Percentiles rank a stretch among this genome's conserved stretches.
phyloP scores from a whole-genome alignment of 768 basidiomycete genomes.

The Hericium rajendrae region DNA sequence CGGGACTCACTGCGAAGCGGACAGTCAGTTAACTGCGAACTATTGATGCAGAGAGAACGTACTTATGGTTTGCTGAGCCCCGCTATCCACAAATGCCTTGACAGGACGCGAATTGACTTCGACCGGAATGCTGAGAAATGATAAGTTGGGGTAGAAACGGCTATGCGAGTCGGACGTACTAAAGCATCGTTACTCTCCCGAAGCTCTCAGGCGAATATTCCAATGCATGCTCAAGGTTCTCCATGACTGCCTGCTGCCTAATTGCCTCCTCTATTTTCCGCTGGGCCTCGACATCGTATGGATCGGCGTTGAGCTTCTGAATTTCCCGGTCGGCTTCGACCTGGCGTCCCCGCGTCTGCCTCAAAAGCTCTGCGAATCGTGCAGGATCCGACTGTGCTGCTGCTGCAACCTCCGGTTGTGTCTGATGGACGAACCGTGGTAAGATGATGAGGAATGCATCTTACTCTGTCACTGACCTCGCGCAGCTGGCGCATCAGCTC shows the following conservation, averaged over 20 bases:
- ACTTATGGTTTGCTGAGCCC: conserved; percentile 97
- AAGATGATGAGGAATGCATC: background rate
- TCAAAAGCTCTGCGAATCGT: conserved; percentile 67
- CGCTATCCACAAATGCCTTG: conserved; percentile 97
- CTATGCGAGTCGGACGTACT: conserved; percentile 41
- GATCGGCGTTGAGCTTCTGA: conserved; percentile 70
- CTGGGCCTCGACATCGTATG: conserved; percentile 89
- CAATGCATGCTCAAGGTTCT: conserved; percentile 90
- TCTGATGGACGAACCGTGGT: conserved; percentile 29
- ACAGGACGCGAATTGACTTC: conserved; percentile 89
- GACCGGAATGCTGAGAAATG: conserved; percentile 56
- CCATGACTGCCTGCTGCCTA: conserved; percentile 76
- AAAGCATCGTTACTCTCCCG: conserved; percentile 93
- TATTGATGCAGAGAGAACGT: conserved; percentile 19
- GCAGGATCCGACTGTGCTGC: conserved; percentile 61
- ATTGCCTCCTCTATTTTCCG: conserved; percentile 90
- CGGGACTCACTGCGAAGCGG: conserved; percentile 65
- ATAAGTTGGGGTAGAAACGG: background rate
- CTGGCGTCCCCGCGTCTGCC: conserved; percentile 50
- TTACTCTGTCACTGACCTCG: conserved; percentile 34
- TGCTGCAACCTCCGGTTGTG: conserved; percentile 70
- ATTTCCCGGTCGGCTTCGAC: conserved; percentile 52
- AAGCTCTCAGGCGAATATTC: conserved; percentile 92
- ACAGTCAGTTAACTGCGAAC: background rate
- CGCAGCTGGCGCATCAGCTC: conserved; percentile 64